Evolutionary conservation across 371 early-diverging fungal genomes (phyloP), one percentile per base, ranked within the genome.

Genomic region (Batkoa obscura): DNA sequence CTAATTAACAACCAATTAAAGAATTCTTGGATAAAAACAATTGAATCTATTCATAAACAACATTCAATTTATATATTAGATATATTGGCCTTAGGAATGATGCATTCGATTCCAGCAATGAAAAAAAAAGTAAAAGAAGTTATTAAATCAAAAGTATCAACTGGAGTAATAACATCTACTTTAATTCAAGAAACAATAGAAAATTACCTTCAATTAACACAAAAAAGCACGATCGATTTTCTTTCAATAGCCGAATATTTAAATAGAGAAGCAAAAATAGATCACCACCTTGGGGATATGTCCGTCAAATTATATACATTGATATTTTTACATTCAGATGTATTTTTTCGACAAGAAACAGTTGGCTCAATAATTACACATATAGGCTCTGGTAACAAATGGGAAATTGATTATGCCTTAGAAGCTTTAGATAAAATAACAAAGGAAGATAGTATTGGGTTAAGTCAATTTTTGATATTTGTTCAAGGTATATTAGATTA

Each of bases 401-500:
- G 66, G 51, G 85, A 86, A 58, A 74, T 83, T 46, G 78, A 84
- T 54, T 71, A 78, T 0, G 78, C 86, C 0, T 53, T 86, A 15
- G 67, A 72, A 34, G 73, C 78, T 1, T 62, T 79, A n/a, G 62
- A 75, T 39, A 58, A 69, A 6, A 71, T 88, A 15, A 76, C 74
- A 0, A 60, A 72, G 30, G 57, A 56, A 1, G 65, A 78, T 36
- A 69, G 80, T 1, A 49, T 63, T 1, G 68, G 66, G 17, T 64
- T 84, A 48, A 68, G 70, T 9, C 72, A 68, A 30, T 86, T 80
- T 60, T 72, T 73, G 34, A 73, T 79, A 1, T 85, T 86, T 60
- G 72, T 88, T 41, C 86, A 86, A 55, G 84, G 85, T 0, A 68
- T 87, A 4, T 63, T 89, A 15, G 87, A 87, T 62, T 86, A 83